These are phyloP conservation scores for Candida sp. DNA, from an alignment of 1,139 yeast genomes.

Conservation along the genomic window DNA sequence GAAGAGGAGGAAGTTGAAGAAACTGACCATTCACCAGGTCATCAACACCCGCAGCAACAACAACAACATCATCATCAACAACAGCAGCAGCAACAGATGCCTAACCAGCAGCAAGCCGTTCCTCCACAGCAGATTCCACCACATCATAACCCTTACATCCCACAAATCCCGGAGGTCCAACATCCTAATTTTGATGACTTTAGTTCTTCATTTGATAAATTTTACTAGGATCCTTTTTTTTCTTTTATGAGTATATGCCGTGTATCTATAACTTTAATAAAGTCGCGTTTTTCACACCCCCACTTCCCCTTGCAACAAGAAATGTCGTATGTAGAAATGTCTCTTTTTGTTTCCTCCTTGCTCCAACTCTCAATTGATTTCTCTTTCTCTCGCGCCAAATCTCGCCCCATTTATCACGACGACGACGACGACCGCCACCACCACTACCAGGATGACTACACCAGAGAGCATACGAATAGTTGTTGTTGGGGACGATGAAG, in stretches of 20 bases:
- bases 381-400: too few relatives aligned
- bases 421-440: too few relatives aligned
- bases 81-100: constrained; percentile 2
- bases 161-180: constrained; percentile 7
- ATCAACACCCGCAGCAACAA: constrained; percentile 1
- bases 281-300: too few relatives aligned
- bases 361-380: neutral
- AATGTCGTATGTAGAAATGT: neutral
- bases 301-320: neutral
- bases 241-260: too few relatives aligned
- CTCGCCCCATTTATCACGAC: too few relatives aligned
- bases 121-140: constrained; percentile 5
- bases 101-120: too few relatives aligned
- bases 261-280: too few relatives aligned
- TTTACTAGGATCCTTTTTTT: constrained; percentile 4
- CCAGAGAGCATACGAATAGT: constrained; percentile 72
- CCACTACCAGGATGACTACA: constrained; percentile 38
- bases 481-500: constrained; percentile 96
- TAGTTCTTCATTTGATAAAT: constrained; percentile 10
- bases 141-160: constrained; percentile 3
- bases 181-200: constrained; percentile 12
- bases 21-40: constrained; percentile 1
- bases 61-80: constrained; percentile 2
- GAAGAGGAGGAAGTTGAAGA: constrained; percentile 9
- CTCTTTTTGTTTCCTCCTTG: neutral